These are phyloP conservation scores for Extremus antarcticus DNA, from an alignment of 495 filamentous ascomycete genomes.

Conservation along the genomic window DNA sequence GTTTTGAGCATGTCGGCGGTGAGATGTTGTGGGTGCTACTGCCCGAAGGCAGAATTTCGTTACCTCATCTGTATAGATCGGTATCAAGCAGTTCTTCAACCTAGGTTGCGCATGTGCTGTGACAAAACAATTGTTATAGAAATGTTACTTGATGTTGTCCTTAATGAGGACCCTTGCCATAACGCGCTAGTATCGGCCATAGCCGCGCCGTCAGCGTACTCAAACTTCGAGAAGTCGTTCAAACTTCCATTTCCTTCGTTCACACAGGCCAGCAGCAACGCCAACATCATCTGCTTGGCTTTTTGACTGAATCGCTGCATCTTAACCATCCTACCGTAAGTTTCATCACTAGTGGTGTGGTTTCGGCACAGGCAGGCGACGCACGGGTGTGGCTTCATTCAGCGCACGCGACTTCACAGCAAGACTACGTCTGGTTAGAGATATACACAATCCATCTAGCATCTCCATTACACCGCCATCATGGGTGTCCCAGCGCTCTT, in stretches of 20 bases:
- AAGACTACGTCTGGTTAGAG: too few species aligned
- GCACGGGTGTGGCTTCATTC: not conserved
- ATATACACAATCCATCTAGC: too few species aligned
- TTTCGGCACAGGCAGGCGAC: too few species aligned
- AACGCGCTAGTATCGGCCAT: too few species aligned
- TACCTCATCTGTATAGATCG: not conserved
- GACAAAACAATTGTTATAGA: too few species aligned
- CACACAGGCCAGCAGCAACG: not conserved
- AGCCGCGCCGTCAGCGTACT: too few species aligned
- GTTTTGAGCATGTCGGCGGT: conserved; percentile 16
- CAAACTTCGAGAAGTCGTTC: too few species aligned
- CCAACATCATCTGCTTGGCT: conserved; percentile 5
- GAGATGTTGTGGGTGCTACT: not conserved
- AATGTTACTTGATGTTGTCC: too few species aligned
- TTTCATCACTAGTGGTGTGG: not conserved
- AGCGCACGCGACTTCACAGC: not conserved
- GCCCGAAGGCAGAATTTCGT: not conserved
- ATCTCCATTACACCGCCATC: conserved; percentile 23
- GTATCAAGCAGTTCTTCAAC: too few species aligned
- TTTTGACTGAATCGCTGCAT: not conserved
- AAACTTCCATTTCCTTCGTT: not conserved
- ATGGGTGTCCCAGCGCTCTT: conserved; percentile 96
- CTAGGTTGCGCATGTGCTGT: too few species aligned
- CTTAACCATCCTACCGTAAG: not conserved
- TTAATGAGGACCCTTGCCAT: too few species aligned